Percentiles rank a stretch among this genome's conserved stretches.
Conservation (phyloP, 2,329 filamentous ascomycete genomes). For the Neospermospora avenae region DNA sequence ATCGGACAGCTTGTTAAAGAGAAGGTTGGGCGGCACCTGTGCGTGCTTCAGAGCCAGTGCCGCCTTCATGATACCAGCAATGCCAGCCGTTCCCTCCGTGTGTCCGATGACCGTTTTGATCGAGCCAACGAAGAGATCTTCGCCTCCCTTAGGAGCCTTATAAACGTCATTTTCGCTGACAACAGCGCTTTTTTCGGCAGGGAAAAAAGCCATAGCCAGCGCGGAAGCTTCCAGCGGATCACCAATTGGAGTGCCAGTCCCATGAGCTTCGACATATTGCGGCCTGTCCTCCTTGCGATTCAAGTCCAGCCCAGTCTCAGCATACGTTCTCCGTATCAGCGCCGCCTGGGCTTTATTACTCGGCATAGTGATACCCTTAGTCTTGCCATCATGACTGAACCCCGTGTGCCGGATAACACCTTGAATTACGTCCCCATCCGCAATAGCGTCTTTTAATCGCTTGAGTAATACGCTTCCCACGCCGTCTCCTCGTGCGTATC, state of each 20-base stretch:
- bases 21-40: conserved; percentile 33
- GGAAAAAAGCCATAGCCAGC: neutral
- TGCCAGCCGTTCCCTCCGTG: conserved; percentile 31
- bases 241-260: conserved; percentile 11
- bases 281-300: neutral
- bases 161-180: conserved; percentile 15
- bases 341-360: conserved; percentile 42
- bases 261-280: conserved; percentile 31
- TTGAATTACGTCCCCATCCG: conserved; percentile 55
- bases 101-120: conserved; percentile 33
- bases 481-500: conserved; percentile 61
- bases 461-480: conserved; percentile 57
- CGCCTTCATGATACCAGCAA: conserved; percentile 33
- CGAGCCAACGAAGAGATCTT: neutral
- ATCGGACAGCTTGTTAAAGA: conserved; percentile 37
- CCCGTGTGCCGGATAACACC: conserved; percentile 46
- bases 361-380: conserved; percentile 52
- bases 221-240: neutral
- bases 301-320: conserved; percentile 40
- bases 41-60: conserved; percentile 29
- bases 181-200: conserved; percentile 9
- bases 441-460: conserved; percentile 52
- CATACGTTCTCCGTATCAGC: conserved; percentile 45
- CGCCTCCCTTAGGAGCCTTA: neutral
- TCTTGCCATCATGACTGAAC: conserved; percentile 51